Evolutionary conservation across 805 yeast genomes (phyloP).

Genomic region (Candida boleticola): DNA sequence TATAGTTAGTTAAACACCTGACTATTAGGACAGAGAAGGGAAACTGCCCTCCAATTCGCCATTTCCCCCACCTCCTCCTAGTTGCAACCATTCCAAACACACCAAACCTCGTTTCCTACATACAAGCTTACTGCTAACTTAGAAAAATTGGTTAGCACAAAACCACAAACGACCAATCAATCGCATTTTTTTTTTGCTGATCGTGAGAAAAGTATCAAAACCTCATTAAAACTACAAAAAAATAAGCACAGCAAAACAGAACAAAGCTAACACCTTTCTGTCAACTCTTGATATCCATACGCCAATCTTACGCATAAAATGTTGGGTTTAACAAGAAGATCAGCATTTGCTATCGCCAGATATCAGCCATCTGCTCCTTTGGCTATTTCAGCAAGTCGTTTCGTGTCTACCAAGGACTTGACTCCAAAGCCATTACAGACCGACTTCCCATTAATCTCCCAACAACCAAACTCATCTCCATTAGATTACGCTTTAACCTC

Average conservation of each 20-base stretch:
- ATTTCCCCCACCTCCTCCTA: no score
- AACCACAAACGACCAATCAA: conserved; percentile 5
- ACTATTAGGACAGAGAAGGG: no score
- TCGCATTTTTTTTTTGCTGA: conserved; percentile 6
- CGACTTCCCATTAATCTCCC: conserved; percentile 67
- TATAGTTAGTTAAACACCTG: no score
- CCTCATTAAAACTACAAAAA: no score
- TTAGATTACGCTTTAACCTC: conserved; percentile 81
- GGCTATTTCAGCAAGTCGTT: conserved; percentile 15
- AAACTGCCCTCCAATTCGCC: no score
- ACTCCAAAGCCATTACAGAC: conserved; percentile 58
- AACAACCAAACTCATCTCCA: conserved; percentile 52
- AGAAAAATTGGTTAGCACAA: neutral
- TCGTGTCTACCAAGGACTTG: conserved; percentile 39
- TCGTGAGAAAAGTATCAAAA: conserved; percentile 1
- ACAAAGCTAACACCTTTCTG: neutral
- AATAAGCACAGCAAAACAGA: neutral
- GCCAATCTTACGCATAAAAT: no score
- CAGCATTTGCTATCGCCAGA: conserved; percentile 1
- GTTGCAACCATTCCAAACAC: neutral
- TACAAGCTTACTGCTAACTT: no score
- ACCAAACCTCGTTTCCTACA: no score
- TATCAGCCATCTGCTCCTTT: conserved; percentile 1
- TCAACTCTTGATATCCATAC: no score
- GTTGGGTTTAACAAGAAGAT: conserved; percentile 5